Conservation (phyloP, 192 early-diverging fungal species). For the Thamnidium elegans region DNA sequence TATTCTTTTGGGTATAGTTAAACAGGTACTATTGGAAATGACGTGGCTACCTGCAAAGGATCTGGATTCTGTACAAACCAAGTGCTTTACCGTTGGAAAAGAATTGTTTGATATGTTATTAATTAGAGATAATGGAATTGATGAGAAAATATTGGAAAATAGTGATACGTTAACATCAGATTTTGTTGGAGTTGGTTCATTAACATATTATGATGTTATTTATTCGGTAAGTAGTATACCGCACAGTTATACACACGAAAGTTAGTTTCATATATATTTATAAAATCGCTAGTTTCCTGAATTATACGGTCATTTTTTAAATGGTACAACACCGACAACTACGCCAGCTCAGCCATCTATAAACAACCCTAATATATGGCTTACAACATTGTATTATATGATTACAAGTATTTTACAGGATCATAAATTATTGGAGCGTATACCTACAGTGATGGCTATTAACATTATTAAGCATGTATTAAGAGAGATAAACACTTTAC, state of each 20-base stretch:
- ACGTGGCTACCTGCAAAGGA: constrained; percentile 22
- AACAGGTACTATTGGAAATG: constrained; percentile 32
- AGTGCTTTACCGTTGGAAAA: constrained; percentile 27
- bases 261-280: too few relatives aligned
- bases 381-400: constrained; percentile 45
- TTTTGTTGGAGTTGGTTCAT: constrained; percentile 6
- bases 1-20: constrained; percentile 27
- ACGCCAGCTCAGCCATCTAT: constrained; percentile 31
- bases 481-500: constrained; percentile 48
- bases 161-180: neutral
- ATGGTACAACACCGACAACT: constrained; percentile 8
- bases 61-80: constrained; percentile 16
- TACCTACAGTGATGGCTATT: constrained; percentile 41
- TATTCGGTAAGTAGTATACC: constrained; percentile 27
- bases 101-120: constrained; percentile 31
- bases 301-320: constrained; percentile 34
- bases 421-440: constrained; percentile 39
- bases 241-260: too few relatives aligned
- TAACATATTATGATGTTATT: constrained; percentile 33
- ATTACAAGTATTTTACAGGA: constrained; percentile 41
- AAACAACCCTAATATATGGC: constrained; percentile 45
- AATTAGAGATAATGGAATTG: constrained; percentile 7
- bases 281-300: constrained; percentile 27
- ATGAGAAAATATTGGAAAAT: neutral
- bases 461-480: constrained; percentile 50